Percentiles rank a stretch among this genome's conserved stretches.
These are phyloP conservation scores for Tuber calosporum DNA, from an alignment of 495 filamentous ascomycete species.

Conservation along the genomic window DNA sequence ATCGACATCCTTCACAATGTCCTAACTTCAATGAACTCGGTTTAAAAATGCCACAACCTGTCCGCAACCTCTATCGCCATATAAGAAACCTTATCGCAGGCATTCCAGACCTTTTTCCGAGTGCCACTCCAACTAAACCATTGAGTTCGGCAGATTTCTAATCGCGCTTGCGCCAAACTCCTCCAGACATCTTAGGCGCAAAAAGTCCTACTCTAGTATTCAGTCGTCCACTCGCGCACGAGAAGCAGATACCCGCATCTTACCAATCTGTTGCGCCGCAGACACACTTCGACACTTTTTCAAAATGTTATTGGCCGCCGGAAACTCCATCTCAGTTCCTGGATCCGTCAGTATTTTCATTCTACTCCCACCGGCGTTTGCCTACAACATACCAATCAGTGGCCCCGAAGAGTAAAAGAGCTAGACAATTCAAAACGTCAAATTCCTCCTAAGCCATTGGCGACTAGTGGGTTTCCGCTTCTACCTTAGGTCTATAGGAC, in stretches of 20 bases:
- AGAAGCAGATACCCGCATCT: conserved; percentile 40
- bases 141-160: conserved; percentile 8
- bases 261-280: conserved; percentile 78
- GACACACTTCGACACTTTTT: conserved; percentile 79
- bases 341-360: conserved; percentile 37
- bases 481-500: conserved; percentile 76
- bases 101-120: background rate
- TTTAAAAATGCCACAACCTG: background rate
- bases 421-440: conserved; percentile 40
- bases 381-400: conserved; percentile 41
- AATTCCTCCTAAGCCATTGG: background rate
- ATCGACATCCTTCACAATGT: background rate
- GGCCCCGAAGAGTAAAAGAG: conserved; percentile 47
- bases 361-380: conserved; percentile 45
- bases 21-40: background rate
- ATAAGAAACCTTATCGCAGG: background rate
- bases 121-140: background rate
- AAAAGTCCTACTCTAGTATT: conserved; percentile 38
- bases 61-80: background rate
- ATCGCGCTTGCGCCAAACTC: conserved; percentile 40
- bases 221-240: conserved; percentile 7
- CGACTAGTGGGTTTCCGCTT: background rate
- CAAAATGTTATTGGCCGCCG: conserved; percentile 68
- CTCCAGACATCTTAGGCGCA: conserved; percentile 41
- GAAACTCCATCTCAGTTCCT: conserved; percentile 62